These are phyloP conservation scores for Gillenia trifoliata DNA, from an alignment of 306 rosid genomes.

Conservation along the genomic window DNA sequence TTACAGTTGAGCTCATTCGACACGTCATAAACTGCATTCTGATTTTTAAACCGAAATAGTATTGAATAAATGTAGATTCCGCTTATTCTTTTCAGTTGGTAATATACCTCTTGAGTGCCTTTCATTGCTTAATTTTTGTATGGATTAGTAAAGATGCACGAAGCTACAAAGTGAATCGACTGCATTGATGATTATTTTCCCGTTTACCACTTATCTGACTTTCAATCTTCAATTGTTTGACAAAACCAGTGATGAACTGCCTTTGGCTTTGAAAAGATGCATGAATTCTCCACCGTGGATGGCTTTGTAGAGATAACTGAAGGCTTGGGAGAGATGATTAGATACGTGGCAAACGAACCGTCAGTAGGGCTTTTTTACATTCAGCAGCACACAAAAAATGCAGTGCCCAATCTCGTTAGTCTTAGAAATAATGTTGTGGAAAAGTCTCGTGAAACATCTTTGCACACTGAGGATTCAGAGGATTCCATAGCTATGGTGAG, in stretches of 20 bases:
- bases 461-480: constrained; percentile 78
- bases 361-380: constrained; percentile 81
- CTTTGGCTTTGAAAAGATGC: constrained; percentile 61
- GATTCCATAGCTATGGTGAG: constrained; percentile 63
- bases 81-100: not conserved
- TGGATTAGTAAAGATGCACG: not conserved
- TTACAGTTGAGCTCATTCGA: not conserved
- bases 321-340: constrained; percentile 77
- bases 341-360: constrained; percentile 78
- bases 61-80: not conserved
- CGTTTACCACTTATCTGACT: not conserved
- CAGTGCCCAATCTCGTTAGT: constrained; percentile 56
- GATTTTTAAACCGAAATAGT: not conserved
- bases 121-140: not conserved
- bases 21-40: not conserved
- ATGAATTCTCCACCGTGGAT: constrained; percentile 73
- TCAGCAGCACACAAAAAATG: constrained; percentile 84
- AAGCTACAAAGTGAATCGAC: not conserved
- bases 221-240: constrained; percentile 3
- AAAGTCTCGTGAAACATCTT: constrained; percentile 59
- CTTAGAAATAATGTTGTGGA: constrained; percentile 42
- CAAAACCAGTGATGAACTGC: constrained; percentile 47
- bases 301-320: constrained; percentile 88
- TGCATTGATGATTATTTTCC: not conserved
- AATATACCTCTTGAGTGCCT: not conserved